Evolutionary conservation across 2,329 filamentous ascomycete genomes (phyloP).

Genomic region (Cladosporium sp.): DNA sequence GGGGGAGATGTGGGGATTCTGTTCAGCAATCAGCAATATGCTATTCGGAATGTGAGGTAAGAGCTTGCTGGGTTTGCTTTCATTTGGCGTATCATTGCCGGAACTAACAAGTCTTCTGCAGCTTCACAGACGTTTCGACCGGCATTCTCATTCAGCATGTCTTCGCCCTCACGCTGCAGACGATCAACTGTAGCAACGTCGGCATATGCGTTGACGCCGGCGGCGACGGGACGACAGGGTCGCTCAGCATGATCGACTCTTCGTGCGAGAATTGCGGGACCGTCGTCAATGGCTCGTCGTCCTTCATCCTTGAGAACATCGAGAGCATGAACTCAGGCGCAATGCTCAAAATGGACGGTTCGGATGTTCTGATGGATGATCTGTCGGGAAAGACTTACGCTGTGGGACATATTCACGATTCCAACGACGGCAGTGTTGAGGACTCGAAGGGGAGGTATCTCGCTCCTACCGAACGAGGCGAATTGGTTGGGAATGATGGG

Average conservation of each 20-base stretch:
- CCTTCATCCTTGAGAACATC: slow-evolving; percentile 23
- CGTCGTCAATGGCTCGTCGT: slow-evolving; percentile 10
- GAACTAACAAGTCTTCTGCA: slow-evolving; percentile 15
- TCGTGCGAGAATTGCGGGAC: slow-evolving; percentile 14
- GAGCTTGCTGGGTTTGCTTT: slow-evolving; percentile 13
- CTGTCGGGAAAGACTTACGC: slow-evolving; percentile 29
- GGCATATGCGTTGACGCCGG: slow-evolving; percentile 24
- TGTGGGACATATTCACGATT: slow-evolving; percentile 19
- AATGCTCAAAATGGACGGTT: slow-evolving; percentile 22
- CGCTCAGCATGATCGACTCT: slow-evolving; percentile 25
- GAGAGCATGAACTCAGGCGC: slow-evolving; percentile 19
- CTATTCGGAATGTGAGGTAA: slow-evolving; percentile 52
- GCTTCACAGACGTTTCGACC: slow-evolving; percentile 22
- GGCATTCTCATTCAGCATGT: slow-evolving; percentile 21
- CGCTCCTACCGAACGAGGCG: slow-evolving; percentile 19
- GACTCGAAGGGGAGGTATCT: slow-evolving; percentile 17
- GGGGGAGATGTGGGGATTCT: slow-evolving; percentile 40
- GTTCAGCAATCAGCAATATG: slow-evolving; percentile 50
- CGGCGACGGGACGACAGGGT: slow-evolving; percentile 18
- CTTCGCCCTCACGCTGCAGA: slow-evolving; percentile 19
- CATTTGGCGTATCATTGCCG: slow-evolving; percentile 20
- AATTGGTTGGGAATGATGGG: slow-evolving; percentile 21
- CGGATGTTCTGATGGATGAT: slow-evolving; percentile 25
- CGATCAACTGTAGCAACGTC: slow-evolving; percentile 24
- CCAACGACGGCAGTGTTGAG: slow-evolving; percentile 19